A percentile compares a stretch with the other conserved stretches of the same genome.
phyloP scores from a whole-genome alignment of 2,329 filamentous ascomycete genomes.

The Bipolaris gigantea region DNA sequence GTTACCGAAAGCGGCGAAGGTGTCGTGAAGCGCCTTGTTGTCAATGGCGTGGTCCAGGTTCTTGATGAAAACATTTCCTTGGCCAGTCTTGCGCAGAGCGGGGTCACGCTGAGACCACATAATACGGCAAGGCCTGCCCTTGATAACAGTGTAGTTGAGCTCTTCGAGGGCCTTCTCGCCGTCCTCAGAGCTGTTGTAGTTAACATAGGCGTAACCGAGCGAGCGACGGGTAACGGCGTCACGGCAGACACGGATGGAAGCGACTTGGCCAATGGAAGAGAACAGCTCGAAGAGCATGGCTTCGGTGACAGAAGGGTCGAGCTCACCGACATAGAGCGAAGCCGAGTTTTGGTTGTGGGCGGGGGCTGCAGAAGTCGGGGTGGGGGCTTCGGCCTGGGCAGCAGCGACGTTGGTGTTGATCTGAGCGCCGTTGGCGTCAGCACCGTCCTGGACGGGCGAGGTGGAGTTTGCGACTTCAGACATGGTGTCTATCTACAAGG shows the following conservation, averaged over 20 bases:
- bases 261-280: slow-evolving; percentile 97
- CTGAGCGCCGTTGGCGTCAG: slow-evolving; percentile 63
- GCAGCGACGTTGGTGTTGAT: slow-evolving; percentile 74
- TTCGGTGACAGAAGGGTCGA: slow-evolving; percentile 96
- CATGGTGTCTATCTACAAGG: slow-evolving; percentile 37
- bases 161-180: slow-evolving; percentile 98
- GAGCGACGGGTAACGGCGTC: slow-evolving; percentile 98
- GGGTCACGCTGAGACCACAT: slow-evolving; percentile 99
- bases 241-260: slow-evolving; percentile 99
- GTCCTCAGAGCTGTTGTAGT: slow-evolving; percentile 97
- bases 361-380: slow-evolving; percentile 70
- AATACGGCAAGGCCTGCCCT: slow-evolving; percentile 97
- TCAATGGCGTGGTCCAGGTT: slow-evolving; percentile 98
- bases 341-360: slow-evolving; percentile 85
- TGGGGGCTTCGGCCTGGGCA: slow-evolving; percentile 67
- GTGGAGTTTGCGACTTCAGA: slow-evolving; percentile 52
- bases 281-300: slow-evolving; percentile 99
- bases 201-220: slow-evolving; percentile 98
- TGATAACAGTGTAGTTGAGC: slow-evolving; percentile 99
- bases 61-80: slow-evolving; percentile 99
- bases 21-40: slow-evolving; percentile 99
- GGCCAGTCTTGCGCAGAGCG: slow-evolving; percentile 96
- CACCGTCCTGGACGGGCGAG: slow-evolving; percentile 68
- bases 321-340: slow-evolving; percentile 98
- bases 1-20: slow-evolving; percentile 96